Conservation (phyloP, 2,329 filamentous ascomycete genomes). For the Dothiorella sarmentorum region DNA sequence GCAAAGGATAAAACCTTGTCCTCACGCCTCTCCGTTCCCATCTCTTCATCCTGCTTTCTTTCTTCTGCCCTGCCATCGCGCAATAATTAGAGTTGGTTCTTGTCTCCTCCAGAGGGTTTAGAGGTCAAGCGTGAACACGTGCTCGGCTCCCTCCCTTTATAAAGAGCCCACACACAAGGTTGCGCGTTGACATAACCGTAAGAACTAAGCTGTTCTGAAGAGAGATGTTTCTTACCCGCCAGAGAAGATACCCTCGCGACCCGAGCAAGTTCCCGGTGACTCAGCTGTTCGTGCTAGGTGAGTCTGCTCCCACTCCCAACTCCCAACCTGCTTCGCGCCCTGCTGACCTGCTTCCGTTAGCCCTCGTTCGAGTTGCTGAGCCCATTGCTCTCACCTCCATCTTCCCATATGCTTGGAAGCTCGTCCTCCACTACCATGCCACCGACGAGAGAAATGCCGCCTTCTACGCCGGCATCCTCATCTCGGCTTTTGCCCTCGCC, state of each 20-base stretch:
- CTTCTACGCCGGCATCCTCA: slow-evolving; percentile 76
- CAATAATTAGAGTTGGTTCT: not conserved
- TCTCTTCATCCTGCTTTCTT: not conserved
- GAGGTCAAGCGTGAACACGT: slow-evolving; percentile 4
- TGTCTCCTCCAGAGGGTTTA: not conserved
- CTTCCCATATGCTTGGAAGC: slow-evolving; percentile 67
- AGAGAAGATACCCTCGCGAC: slow-evolving; percentile 56
- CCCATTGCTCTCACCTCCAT: slow-evolving; percentile 92
- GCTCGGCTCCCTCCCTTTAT: not conserved
- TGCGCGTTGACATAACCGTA: slow-evolving; percentile 41
- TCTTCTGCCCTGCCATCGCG: not conserved
- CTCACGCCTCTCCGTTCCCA: not conserved
- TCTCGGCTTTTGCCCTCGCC: slow-evolving; percentile 85
- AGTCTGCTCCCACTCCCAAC: slow-evolving; percentile 40
- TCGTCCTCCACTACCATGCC: slow-evolving; percentile 37
- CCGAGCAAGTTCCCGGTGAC: slow-evolving; percentile 73
- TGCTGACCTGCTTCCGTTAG: slow-evolving; percentile 44
- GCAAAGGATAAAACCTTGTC: not conserved
- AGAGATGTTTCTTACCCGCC: slow-evolving; percentile 59
- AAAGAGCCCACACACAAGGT: not conserved
- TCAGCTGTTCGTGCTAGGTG: slow-evolving; percentile 83
- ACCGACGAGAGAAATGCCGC: slow-evolving; percentile 53
- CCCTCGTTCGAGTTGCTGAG: slow-evolving; percentile 87
- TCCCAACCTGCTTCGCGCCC: no score
- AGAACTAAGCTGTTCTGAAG: slow-evolving; percentile 48